A percentile compares a stretch with the other conserved stretches of the same genome.
phyloP scores from a whole-genome alignment of 306 rosid genomes.

The Inga oerstediana region DNA sequence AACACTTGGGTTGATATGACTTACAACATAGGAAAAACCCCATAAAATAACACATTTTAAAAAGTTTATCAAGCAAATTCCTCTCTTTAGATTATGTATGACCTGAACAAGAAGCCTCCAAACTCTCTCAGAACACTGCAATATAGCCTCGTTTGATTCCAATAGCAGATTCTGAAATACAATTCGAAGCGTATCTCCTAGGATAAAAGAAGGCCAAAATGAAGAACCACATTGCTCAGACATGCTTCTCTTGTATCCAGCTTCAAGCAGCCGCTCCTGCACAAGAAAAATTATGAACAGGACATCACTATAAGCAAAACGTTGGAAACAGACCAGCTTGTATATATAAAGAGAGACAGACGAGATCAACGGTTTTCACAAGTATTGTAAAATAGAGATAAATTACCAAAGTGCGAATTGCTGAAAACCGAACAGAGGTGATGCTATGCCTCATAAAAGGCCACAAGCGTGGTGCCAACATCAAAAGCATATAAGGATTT shows the following conservation, averaged over 20 bases:
- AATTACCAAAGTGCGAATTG: slow-evolving; percentile 89
- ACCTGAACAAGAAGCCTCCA: slow-evolving; percentile 99
- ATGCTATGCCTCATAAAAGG: slow-evolving; percentile 98
- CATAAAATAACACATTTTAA: slow-evolving; percentile 23
- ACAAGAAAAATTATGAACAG: slow-evolving; percentile 33
- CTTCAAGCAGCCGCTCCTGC: slow-evolving; percentile 96
- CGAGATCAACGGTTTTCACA: slow-evolving; percentile 12
- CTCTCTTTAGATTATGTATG: slow-evolving; percentile 24
- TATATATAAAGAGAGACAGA: not conserved
- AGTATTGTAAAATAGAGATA: slow-evolving; percentile 3
- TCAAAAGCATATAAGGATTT: slow-evolving; percentile 76
- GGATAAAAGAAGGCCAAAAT: slow-evolving; percentile 88
- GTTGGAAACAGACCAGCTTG: not conserved
- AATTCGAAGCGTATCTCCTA: slow-evolving; percentile 91
- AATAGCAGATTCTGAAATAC: slow-evolving; percentile 91
- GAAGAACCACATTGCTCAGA: slow-evolving; percentile 55
- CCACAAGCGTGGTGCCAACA: slow-evolving; percentile 92
- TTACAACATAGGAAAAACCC: not conserved
- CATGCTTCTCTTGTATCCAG: slow-evolving; percentile 74
- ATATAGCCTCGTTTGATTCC: slow-evolving; percentile 87
- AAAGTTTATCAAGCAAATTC: not conserved
- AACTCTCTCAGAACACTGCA: slow-evolving; percentile 91
- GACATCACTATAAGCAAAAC: not conserved
- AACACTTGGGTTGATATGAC: not conserved
- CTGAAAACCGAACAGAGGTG: slow-evolving; percentile 89